Evolutionary conservation across 257 asterid species (phyloP), one percentile per base, ranked within the genome.

Genomic region (Lavandula angustifolia): DNA sequence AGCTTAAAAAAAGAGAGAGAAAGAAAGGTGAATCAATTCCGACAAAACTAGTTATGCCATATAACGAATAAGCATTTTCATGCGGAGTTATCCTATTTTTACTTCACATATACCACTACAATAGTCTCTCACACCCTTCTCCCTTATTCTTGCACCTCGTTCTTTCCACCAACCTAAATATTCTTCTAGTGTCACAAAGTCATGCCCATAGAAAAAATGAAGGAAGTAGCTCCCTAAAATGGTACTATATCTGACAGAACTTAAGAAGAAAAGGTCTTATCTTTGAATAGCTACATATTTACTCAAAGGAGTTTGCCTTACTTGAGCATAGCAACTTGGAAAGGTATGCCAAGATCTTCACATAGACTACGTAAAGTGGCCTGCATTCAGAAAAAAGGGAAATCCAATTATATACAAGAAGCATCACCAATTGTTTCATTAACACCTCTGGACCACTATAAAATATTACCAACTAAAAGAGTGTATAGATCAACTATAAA

Each of bases 311-410:
- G 4, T 44, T 60, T 49, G 49, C 62, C 87, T 84, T 83, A 89
- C 95, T 84, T 81, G 68, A 89, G 97, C 97, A 89, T 87, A 63
- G 92, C 74, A 73, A 78, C 72, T 78, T 87, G 88, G 75, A 89
- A 89, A 51, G 89, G 87, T 72, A 89, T 85, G 40, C 80, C 85
- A 63, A 89, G 89, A 70, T 80, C 88, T 67, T 83, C 81, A 75
- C 97, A 89, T 41, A 89, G 84, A 60, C 81, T 83, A 53, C 76
- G 87, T 70, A 89, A 76, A 82, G 86, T 76, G 54, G 66, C 76
- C 97, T 87, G 78, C 72, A 75, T 54, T 52, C 29, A 35, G 62
- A 68, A 67, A 64, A 34, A 38, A 43, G 3, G 62, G 40, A 51
- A 61, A 12, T 4, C 18, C 17, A 46, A 60, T 18, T 42, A 62